These are phyloP conservation scores for Dysphania ambrosioides DNA, from an alignment of 148 eudicot species.

Conservation along the genomic window DNA sequence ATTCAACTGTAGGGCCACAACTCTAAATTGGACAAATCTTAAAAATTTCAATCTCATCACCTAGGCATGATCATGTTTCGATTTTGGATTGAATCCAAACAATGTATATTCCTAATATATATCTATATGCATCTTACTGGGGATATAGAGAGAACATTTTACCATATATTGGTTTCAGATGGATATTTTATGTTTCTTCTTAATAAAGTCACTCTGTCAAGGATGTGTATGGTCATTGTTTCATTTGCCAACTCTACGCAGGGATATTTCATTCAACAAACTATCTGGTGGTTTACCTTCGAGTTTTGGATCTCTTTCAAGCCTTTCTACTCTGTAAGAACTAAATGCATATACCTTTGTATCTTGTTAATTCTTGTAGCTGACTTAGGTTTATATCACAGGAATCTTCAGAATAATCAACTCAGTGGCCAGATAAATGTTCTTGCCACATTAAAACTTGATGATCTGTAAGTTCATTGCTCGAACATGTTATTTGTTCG, in stretches of 20 bases:
- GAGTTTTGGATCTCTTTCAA: conserved; percentile 44
- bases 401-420: conserved; percentile 56
- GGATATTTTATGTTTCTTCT: neutral
- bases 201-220: neutral
- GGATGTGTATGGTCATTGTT: neutral
- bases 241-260: conserved; percentile 28
- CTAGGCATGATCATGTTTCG: neutral
- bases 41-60: neutral
- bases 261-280: conserved; percentile 63
- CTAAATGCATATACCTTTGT: conserved; percentile 8
- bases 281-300: conserved; percentile 52
- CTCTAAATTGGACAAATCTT: neutral
- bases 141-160: neutral
- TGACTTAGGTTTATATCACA: conserved; percentile 31
- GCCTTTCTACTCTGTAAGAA: conserved; percentile 50
- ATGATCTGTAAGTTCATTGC: conserved; percentile 51
- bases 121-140: neutral
- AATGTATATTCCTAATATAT: no score
- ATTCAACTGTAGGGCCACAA: no score
- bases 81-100: neutral
- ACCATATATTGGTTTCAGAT: neutral
- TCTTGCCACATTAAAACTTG: conserved; percentile 45
- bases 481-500: neutral
- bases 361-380: conserved; percentile 1
- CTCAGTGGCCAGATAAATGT: conserved; percentile 59